These are phyloP conservation scores for Colletotrichum costaricense DNA, from an alignment of 2,329 filamentous ascomycete species.

Conservation along the genomic window DNA sequence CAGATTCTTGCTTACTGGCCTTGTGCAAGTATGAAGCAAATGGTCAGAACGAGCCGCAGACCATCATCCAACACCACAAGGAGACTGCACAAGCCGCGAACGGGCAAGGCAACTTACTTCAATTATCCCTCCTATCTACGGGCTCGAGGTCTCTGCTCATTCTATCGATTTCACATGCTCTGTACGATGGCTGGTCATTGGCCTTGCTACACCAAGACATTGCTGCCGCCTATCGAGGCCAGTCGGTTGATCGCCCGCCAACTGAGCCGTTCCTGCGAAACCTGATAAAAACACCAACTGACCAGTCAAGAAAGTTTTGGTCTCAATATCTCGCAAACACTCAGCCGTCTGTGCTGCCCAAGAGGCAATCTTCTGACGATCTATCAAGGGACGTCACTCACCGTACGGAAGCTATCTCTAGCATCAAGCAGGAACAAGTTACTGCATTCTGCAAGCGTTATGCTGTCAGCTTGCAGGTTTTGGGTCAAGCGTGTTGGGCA, in stretches of 20 bases:
- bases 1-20: constrained; percentile 4
- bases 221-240: constrained; percentile 68
- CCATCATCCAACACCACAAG: constrained; percentile 50
- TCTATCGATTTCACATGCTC: constrained; percentile 84
- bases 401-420: constrained; percentile 49
- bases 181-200: constrained; percentile 92
- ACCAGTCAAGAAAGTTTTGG: constrained; percentile 72
- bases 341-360: constrained; percentile 47
- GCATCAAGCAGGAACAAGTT: constrained; percentile 36
- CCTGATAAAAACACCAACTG: constrained; percentile 56
- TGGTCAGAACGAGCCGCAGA: constrained; percentile 46
- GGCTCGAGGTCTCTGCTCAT: constrained; percentile 56
- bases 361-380: constrained; percentile 42
- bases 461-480: constrained; percentile 78
- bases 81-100: constrained; percentile 47
- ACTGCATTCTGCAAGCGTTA: constrained; percentile 72
- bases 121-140: constrained; percentile 56
- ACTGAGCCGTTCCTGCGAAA: constrained; percentile 66
- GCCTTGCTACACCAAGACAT: constrained; percentile 79
- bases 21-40: constrained; percentile 41
- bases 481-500: constrained; percentile 83
- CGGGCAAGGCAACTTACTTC: constrained; percentile 57
- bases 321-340: constrained; percentile 69
- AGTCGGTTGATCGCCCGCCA: constrained; percentile 53
- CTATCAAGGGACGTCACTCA: constrained; percentile 48